Evolutionary conservation across 768 basidiomycete species (phyloP).

Genomic region (Naganishia antarctica): DNA sequence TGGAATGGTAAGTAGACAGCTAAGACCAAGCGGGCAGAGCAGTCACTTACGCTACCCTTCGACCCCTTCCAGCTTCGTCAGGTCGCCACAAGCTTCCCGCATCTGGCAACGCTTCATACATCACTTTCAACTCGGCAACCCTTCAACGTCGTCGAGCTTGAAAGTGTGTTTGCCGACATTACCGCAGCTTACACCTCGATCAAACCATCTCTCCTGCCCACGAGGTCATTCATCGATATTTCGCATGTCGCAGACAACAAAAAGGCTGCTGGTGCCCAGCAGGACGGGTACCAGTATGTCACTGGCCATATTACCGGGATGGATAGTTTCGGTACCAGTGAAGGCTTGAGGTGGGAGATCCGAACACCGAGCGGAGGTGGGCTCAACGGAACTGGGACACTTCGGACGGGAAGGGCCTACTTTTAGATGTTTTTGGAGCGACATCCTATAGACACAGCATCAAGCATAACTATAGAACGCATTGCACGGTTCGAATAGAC

Average conservation of each 20-base stretch:
- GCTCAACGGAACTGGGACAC: background rate
- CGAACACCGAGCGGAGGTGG: background rate
- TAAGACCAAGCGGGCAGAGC: background rate
- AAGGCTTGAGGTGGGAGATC: conserved; percentile 1
- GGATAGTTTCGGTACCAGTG: background rate
- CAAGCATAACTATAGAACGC: background rate
- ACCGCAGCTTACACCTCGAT: background rate
- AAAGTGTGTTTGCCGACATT: background rate
- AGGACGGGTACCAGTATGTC: background rate
- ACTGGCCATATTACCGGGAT: conserved; percentile 1
- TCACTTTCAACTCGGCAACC: background rate
- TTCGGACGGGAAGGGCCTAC: background rate
- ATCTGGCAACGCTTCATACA: conserved; percentile 1
- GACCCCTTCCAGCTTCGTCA: background rate
- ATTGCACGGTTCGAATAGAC: background rate
- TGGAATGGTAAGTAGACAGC: background rate
- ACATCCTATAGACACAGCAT: background rate
- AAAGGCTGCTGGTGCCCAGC: background rate
- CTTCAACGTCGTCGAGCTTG: background rate
- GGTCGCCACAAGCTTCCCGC: background rate
- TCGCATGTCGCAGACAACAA: background rate
- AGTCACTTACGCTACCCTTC: background rate
- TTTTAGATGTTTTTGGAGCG: background rate
- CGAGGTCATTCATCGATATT: conserved; percentile 2
- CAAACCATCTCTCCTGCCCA: background rate